Evolutionary conservation across 768 basidiomycete genomes (phyloP).

Genomic region (Tricholoma sp.): DNA sequence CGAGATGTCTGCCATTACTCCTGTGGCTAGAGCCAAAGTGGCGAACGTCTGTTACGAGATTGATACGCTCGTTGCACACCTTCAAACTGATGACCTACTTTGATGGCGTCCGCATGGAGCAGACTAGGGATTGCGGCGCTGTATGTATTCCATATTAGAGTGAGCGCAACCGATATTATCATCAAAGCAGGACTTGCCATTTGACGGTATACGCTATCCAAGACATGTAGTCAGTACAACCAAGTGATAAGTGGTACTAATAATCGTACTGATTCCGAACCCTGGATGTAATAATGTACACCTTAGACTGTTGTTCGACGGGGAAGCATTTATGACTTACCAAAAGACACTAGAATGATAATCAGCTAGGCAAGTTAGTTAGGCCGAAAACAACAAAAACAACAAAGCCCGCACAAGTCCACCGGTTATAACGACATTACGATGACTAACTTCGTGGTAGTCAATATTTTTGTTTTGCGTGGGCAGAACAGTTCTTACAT

Average conservation of each 20-base stretch:
- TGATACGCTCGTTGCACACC: background rate
- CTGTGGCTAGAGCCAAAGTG: slow-evolving; percentile 41
- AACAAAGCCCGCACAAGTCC: slow-evolving; percentile 37
- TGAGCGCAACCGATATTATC: background rate
- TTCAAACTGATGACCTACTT: slow-evolving; percentile 7
- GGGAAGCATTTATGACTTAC: background rate
- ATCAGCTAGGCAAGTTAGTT: background rate
- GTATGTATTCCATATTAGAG: slow-evolving; percentile 13
- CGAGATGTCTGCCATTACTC: slow-evolving; percentile 44
- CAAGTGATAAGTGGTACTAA: background rate
- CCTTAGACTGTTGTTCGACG: background rate
- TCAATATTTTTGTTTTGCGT: background rate
- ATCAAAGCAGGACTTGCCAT: slow-evolving; percentile 29
- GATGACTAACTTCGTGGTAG: slow-evolving; percentile 43
- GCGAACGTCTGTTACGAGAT: slow-evolving; percentile 35
- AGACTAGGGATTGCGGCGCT: slow-evolving; percentile 34
- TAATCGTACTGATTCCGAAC: background rate
- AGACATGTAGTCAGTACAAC: background rate
- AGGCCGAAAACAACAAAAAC: background rate
- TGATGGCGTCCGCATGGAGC: slow-evolving; percentile 28
- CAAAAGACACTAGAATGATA: background rate
- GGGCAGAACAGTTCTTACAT: slow-evolving; percentile 32
- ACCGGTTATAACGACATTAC: slow-evolving; percentile 41
- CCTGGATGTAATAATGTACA: background rate
- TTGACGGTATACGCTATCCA: slow-evolving; percentile 38